Conservation (phyloP, 2,329 filamentous ascomycete genomes). For the Verticillium dahliae region DNA sequence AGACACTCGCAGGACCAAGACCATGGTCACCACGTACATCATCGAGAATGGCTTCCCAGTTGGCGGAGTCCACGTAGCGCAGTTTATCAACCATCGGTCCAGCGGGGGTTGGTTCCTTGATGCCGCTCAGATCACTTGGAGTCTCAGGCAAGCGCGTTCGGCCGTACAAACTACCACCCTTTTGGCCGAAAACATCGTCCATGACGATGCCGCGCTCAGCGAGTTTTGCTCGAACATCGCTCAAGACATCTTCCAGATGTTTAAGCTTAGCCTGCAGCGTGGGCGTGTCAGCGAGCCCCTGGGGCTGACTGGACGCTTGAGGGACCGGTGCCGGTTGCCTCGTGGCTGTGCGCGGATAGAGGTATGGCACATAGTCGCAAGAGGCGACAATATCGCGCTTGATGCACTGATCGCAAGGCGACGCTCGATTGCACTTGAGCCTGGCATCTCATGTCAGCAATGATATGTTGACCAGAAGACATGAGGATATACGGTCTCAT, state of each 20-base stretch:
- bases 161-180: not conserved
- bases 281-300: not conserved
- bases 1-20: not conserved
- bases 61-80: slow-evolving; percentile 20
- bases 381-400: slow-evolving; percentile 19
- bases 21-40: slow-evolving; percentile 13
- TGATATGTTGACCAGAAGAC: not conserved
- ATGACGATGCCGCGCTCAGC: not conserved
- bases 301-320: not conserved
- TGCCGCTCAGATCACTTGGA: slow-evolving; percentile 5
- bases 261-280: not conserved
- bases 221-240: slow-evolving; percentile 2
- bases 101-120: slow-evolving; percentile 7
- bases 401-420: slow-evolving; percentile 23
- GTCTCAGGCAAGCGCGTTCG: slow-evolving; percentile 4
- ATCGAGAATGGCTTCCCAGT: slow-evolving; percentile 24
- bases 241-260: slow-evolving; percentile 1
- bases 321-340: slow-evolving; percentile 12
- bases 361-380: slow-evolving; percentile 20
- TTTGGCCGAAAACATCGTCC: not conserved
- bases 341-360: slow-evolving; percentile 7
- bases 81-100: slow-evolving; percentile 15
- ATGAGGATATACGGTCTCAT: not conserved
- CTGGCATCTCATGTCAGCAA: slow-evolving; percentile 10
- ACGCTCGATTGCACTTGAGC: slow-evolving; percentile 23